Base-by-base conservation (phyloP, 140 eudicot genomes). In the Flaveria floridana region DNA sequence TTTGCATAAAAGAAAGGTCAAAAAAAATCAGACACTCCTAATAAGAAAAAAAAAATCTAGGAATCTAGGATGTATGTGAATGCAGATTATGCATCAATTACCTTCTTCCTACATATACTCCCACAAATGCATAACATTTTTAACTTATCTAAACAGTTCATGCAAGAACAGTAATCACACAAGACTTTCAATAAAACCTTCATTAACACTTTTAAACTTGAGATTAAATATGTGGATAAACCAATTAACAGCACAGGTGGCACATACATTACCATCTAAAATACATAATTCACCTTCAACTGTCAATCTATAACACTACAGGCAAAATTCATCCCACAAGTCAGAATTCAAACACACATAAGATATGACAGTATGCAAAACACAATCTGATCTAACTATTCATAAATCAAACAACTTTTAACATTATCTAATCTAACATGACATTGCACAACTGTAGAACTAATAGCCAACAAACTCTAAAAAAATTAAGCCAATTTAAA, bases 381-480 rank as follows among this genome's bases (percentile, higher is more conserved):
- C 34, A 1, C 15, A 19, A 3, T 30, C 37, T 30, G 37, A 4
- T 30, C 59, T 59, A 20, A 42, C 25, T 59, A 42, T 44, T 52
- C n/a, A 37, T 12, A 19, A 64, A 65, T 75, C 65, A 50, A 34
- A 50, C 50, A 21, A 19, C 14, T n/a, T n/a, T 39, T 23, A 53
- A 28, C 10, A 7, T 3, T 34, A 51, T 3, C 66, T 51, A 26
- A 51, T 19, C 7, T 34, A 65, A 51, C 63, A 65, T 13, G 73
- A 34, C 74, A 76, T 12, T 67, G 21, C 58, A 50, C 41, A 55
- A 76, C 6, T 55, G 21, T 57, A 50, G 18, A 65, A 30, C 73
- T 48, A 65, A 65, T 25, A n/a, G 34, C 13, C 21, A 4, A 20
- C 55, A 76, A 67, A 67, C 68, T 68, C 75, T 42, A 18, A 76